A percentile compares a stretch with the other conserved stretches of the same genome.
These are phyloP conservation scores for Rhodotorula sp. DNA, from an alignment of 1,284 basidiomycete species.

Conservation along the genomic window DNA sequence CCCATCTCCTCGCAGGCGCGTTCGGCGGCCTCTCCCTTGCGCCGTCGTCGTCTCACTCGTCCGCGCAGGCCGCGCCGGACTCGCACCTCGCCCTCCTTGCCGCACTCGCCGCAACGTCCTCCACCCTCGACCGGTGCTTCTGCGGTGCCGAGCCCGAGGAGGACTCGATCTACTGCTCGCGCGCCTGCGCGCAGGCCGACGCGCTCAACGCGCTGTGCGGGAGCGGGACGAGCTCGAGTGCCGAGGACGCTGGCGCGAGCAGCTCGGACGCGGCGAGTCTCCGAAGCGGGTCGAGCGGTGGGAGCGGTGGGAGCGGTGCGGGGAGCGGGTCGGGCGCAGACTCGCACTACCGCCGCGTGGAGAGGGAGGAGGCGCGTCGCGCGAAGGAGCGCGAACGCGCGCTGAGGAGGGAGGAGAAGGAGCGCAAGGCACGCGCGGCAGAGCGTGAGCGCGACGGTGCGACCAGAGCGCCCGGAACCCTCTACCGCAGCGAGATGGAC, in stretches of 20 bases:
- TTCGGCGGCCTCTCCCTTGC: slow-evolving; percentile 5
- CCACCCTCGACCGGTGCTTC: slow-evolving; percentile 35
- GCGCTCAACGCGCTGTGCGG: slow-evolving; percentile 39
- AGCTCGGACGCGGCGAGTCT: slow-evolving; percentile 14
- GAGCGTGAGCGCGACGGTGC: neutral
- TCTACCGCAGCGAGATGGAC: neutral
- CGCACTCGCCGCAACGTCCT: slow-evolving; percentile 15
- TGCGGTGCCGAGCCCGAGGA: slow-evolving; percentile 33
- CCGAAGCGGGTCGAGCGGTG: slow-evolving; percentile 10
- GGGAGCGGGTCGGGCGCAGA: no score
- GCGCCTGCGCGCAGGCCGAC: slow-evolving; percentile 32
- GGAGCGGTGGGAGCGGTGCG: neutral
- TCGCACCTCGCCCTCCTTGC: slow-evolving; percentile 22
- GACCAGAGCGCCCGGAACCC: neutral
- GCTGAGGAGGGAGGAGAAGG: neutral
- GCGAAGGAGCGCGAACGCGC: slow-evolving; percentile 20
- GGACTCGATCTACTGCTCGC: slow-evolving; percentile 40
- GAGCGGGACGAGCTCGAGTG: slow-evolving; percentile 7
- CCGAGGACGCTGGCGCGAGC: neutral
- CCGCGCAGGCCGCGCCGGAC: slow-evolving; percentile 1
- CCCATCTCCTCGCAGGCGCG: neutral
- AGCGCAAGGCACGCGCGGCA: slow-evolving; percentile 4
- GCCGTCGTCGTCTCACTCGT: neutral
- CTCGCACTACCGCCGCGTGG: slow-evolving; percentile 30
- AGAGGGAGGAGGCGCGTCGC: slow-evolving; percentile 22